phyloP scores from a whole-genome alignment of 768 basidiomycete genomes.

The Mycena sanguinolenta region DNA sequence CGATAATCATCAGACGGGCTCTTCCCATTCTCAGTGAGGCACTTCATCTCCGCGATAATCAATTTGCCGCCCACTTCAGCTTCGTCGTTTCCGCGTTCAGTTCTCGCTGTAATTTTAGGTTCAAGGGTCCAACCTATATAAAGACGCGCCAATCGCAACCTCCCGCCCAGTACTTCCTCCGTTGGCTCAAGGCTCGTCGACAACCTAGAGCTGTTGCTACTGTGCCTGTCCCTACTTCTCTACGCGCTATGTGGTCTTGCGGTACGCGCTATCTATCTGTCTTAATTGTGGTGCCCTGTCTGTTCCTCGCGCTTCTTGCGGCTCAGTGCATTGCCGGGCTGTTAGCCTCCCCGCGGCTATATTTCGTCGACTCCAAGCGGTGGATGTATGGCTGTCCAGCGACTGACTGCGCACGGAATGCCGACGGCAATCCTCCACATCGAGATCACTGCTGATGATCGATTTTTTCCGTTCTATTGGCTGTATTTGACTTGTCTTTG shows the following conservation, averaged over 20 bases:
- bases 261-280: too few relatives aligned
- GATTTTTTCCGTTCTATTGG: constrained; percentile 19
- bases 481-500: neutral
- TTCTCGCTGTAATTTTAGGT: neutral
- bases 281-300: too few relatives aligned
- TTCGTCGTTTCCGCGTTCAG: neutral
- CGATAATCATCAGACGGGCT: constrained; percentile 7
- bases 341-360: too few relatives aligned
- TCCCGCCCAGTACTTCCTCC: neutral
- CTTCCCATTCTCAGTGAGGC: too few relatives aligned
- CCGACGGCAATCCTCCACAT: constrained; percentile 21
- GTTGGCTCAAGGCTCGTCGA: neutral
- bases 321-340: too few relatives aligned
- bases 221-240: too few relatives aligned
- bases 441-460: constrained; percentile 20
- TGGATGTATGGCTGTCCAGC: too few relatives aligned
- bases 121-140: neutral
- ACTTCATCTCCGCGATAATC: constrained; percentile 2
- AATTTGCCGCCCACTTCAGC: neutral
- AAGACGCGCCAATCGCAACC: constrained; percentile 1
- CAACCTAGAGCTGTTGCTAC: neutral
- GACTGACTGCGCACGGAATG: constrained; percentile 23
- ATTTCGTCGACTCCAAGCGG: neutral
- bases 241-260: neutral
- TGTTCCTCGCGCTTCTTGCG: neutral